phyloP scores from a whole-genome alignment of 2,329 filamentous ascomycete species.

The Aspergillus novoparasiticus region DNA sequence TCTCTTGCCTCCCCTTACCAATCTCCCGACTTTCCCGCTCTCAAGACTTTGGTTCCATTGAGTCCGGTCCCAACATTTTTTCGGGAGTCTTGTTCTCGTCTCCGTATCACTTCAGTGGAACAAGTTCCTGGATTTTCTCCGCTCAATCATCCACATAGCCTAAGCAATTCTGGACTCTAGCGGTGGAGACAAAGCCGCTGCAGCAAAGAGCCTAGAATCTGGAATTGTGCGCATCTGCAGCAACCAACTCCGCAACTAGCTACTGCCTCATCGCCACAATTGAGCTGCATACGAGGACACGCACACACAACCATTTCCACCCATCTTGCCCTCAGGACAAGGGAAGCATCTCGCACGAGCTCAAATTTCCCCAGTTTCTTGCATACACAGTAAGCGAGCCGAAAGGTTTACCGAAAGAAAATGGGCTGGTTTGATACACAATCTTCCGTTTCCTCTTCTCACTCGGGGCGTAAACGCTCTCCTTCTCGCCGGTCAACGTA shows the following conservation, averaged over 20 bases:
- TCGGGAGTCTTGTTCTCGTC: background rate
- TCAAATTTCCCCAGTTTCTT: background rate
- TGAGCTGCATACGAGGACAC: constrained; percentile 12
- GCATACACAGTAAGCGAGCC: background rate
- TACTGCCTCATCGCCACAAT: constrained; percentile 12
- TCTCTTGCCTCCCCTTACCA: background rate
- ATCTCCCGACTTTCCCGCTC: background rate
- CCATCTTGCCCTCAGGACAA: background rate
- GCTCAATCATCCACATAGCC: background rate
- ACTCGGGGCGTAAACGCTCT: constrained; percentile 39
- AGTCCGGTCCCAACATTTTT: background rate
- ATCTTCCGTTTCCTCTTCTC: constrained; percentile 31
- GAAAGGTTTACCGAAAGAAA: constrained; percentile 7
- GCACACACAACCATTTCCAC: constrained; percentile 3
- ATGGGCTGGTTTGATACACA: constrained; percentile 53
- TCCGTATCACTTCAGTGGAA: background rate
- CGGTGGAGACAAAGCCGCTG: constrained; percentile 20
- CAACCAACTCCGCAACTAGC: constrained; percentile 19
- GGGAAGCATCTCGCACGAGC: background rate
- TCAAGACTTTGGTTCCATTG: background rate
- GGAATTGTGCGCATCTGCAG: constrained; percentile 22
- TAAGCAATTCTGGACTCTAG: constrained; percentile 2
- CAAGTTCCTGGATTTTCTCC: background rate
- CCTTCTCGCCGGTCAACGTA: constrained; percentile 38
- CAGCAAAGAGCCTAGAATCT: constrained; percentile 21